phyloP scores from a whole-genome alignment of 2,329 filamentous ascomycete species.

The Cadophora sp. region DNA sequence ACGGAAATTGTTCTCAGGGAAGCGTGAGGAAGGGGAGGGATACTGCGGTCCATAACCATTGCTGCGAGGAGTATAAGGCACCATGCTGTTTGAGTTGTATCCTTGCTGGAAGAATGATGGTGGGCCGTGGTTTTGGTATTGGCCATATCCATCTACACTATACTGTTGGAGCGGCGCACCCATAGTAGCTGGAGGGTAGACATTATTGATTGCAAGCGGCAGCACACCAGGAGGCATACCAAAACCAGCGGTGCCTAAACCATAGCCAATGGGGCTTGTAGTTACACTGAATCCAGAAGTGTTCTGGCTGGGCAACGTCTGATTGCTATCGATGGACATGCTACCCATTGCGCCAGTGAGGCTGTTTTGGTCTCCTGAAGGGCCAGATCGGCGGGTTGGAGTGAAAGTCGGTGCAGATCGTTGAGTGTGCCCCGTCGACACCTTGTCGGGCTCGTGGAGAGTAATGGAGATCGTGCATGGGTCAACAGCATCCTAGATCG shows the following conservation, averaged over 20 bases:
- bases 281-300: not conserved
- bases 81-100: not conserved
- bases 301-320: not conserved
- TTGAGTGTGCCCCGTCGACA: not conserved
- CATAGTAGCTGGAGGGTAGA: conserved; percentile 4
- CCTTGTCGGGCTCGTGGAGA: conserved; percentile 14
- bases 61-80: not conserved
- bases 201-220: not conserved
- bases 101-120: conserved; percentile 8
- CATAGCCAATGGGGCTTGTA: not conserved
- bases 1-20: not conserved
- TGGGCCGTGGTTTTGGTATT: not conserved
- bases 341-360: conserved; percentile 8
- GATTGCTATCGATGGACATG: conserved; percentile 9
- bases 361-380: not conserved
- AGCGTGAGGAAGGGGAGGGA: not conserved
- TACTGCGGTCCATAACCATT: conserved; percentile 1
- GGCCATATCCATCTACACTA: not conserved
- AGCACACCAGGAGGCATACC: not conserved
- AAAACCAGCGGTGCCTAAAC: conserved; percentile 2
- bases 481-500: conserved; percentile 2
- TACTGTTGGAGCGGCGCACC: not conserved
- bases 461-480: conserved; percentile 4
- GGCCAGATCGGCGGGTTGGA: conserved; percentile 21
- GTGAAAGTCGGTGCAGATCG: conserved; percentile 8